Conservation (phyloP, 805 yeast genomes). For the Lachancea sp. region DNA sequence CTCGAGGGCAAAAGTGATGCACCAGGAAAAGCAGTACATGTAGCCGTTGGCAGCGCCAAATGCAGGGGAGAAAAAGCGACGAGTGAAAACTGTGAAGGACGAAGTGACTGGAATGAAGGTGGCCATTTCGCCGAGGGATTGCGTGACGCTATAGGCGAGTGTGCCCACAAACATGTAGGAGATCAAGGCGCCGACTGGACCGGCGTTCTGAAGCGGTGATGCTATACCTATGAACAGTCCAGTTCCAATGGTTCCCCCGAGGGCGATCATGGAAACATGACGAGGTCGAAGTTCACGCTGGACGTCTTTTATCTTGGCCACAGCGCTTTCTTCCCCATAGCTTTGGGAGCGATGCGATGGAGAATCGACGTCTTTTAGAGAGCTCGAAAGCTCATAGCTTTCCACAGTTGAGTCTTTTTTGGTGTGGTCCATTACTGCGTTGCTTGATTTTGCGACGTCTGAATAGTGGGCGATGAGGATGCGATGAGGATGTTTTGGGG, state of each 20-base stretch:
- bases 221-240: slow-evolving; percentile 67
- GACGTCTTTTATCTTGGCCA: neutral
- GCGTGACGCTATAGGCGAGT: slow-evolving; percentile 59
- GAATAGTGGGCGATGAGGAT: no score
- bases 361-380: neutral
- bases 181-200: slow-evolving; percentile 63
- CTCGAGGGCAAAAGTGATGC: slow-evolving; percentile 69
- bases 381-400: neutral
- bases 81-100: slow-evolving; percentile 63
- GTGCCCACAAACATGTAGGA: slow-evolving; percentile 62
- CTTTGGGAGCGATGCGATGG: neutral
- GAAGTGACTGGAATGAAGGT: slow-evolving; percentile 63
- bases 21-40: slow-evolving; percentile 75
- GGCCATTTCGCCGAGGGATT: slow-evolving; percentile 76
- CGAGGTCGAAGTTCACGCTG: slow-evolving; percentile 55
- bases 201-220: slow-evolving; percentile 48
- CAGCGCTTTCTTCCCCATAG: neutral
- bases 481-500: no score
- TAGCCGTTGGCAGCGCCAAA: slow-evolving; percentile 68
- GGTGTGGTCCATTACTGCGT: neutral
- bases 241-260: slow-evolving; percentile 77
- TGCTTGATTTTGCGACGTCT: neutral
- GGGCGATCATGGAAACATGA: slow-evolving; percentile 68
- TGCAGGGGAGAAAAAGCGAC: slow-evolving; percentile 63
- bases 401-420: neutral